phyloP scores from a whole-genome alignment of 1,284 basidiomycete genomes.

The Ustilago curta region DNA sequence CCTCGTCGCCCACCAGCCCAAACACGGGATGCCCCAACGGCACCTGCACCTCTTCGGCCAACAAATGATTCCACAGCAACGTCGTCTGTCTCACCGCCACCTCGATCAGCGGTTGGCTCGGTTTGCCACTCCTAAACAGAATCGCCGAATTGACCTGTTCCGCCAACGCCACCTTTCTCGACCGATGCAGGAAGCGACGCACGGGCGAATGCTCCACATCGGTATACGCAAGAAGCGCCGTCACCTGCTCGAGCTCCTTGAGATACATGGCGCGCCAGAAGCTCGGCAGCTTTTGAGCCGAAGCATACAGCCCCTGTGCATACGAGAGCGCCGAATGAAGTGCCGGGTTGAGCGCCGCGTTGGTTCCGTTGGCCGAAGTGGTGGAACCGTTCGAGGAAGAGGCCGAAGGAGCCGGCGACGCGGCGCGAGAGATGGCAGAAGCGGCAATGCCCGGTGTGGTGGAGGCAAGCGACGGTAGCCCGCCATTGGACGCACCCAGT shows the following conservation, averaged over 20 bases:
- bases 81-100: slow-evolving; percentile 62
- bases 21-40: slow-evolving; percentile 39
- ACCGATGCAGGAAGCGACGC: slow-evolving; percentile 78
- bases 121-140: slow-evolving; percentile 69
- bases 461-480: slow-evolving; percentile 37
- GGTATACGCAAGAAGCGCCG: slow-evolving; percentile 80
- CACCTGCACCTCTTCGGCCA: slow-evolving; percentile 43
- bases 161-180: slow-evolving; percentile 80
- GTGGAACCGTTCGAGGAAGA: slow-evolving; percentile 51
- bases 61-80: slow-evolving; percentile 50
- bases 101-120: slow-evolving; percentile 64
- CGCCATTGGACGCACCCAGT: slow-evolving; percentile 14
- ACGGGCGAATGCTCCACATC: slow-evolving; percentile 79
- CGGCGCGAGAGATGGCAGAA: slow-evolving; percentile 49
- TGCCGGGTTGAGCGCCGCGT: slow-evolving; percentile 38
- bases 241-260: slow-evolving; percentile 79
- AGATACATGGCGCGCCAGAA: slow-evolving; percentile 73
- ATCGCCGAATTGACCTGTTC: slow-evolving; percentile 88
- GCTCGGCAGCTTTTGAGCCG: slow-evolving; percentile 53
- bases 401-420: slow-evolving; percentile 57
- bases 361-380: slow-evolving; percentile 38
- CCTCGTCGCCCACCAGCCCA: slow-evolving; percentile 17
- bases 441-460: slow-evolving; percentile 47
- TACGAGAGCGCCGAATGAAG: slow-evolving; percentile 56
- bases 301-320: slow-evolving; percentile 55